A percentile compares a stretch with the other conserved stretches of the same genome.
Evolutionary conservation across 176 grass and related monocot species (phyloP).

Genomic region (Olyra latifolia): DNA sequence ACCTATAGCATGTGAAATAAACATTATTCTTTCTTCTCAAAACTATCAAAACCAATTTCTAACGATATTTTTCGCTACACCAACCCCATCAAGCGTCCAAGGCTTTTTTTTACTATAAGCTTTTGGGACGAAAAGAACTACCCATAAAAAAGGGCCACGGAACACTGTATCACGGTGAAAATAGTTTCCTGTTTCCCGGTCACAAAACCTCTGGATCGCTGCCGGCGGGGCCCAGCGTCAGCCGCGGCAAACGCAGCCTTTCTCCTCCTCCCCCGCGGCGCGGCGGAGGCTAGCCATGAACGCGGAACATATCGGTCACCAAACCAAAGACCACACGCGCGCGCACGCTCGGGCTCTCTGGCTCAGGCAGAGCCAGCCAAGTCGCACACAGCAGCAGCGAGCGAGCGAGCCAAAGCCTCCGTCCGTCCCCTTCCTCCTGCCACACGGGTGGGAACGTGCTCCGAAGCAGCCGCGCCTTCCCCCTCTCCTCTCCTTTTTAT

Average conservation of each 20-base stretch:
- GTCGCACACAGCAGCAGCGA: constrained; percentile 36
- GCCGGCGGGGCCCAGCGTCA: constrained; percentile 4
- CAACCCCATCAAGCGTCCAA: too few relatives aligned
- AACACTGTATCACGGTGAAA: too few relatives aligned
- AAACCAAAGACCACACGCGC: constrained; percentile 13
- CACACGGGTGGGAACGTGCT: constrained; percentile 28
- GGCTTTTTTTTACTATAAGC: too few relatives aligned
- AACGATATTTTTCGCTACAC: too few relatives aligned
- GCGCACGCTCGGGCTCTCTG: too few relatives aligned
- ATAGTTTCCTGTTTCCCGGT: too few relatives aligned
- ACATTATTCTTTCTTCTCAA: too few relatives aligned
- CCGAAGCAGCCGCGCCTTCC: constrained; percentile 23
- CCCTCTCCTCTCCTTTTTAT: constrained; percentile 30
- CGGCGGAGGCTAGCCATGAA: constrained; percentile 9
- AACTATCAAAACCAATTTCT: too few relatives aligned
- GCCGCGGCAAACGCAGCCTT: constrained; percentile 30
- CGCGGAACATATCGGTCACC: constrained; percentile 17
- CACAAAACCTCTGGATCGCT: constrained; percentile 20
- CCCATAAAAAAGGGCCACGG: too few relatives aligned
- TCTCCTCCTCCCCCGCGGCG: neutral
- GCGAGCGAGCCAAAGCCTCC: neutral
- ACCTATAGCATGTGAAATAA: too few relatives aligned
- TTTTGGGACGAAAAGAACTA: too few relatives aligned
- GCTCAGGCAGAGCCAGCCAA: neutral
- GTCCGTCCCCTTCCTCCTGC: neutral